Percentiles rank a stretch among this genome's conserved stretches.
Evolutionary conservation across 164 flowering plant genomes (phyloP).

Genomic region (Houttuynia cordata): DNA sequence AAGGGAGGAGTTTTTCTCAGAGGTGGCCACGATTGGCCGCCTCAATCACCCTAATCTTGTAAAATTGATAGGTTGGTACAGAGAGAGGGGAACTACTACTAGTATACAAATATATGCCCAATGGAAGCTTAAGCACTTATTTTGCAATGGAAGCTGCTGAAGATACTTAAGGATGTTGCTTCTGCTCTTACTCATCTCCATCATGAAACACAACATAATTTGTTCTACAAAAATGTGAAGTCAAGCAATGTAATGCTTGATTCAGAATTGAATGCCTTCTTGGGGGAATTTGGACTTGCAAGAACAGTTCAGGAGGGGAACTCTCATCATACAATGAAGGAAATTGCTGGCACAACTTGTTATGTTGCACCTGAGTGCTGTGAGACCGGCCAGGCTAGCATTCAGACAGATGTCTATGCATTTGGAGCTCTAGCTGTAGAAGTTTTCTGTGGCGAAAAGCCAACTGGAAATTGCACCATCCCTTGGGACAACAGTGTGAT

Average conservation of each 20-base stretch:
- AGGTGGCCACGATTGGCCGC: constrained; percentile 44
- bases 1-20: constrained; percentile 50
- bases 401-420: constrained; percentile 43
- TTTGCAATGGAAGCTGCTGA: constrained; percentile 8
- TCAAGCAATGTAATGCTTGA: constrained; percentile 25
- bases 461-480: constrained; percentile 10
- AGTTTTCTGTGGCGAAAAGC: constrained; percentile 51
- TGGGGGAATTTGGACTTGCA: constrained; percentile 31
- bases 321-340: constrained; percentile 19
- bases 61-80: constrained; percentile 53
- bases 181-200: constrained; percentile 16
- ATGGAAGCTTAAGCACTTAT: constrained; percentile 46
- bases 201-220: constrained; percentile 7
- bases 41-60: constrained; percentile 54
- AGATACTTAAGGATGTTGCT: constrained; percentile 19
- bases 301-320: constrained; percentile 11
- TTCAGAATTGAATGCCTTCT: constrained; percentile 9
- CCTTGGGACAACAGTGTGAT: constrained; percentile 14
- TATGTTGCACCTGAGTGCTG: constrained; percentile 47
- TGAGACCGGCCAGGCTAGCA: constrained; percentile 30
- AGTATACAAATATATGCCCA: constrained; percentile 50
- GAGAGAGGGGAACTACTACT: constrained; percentile 34
- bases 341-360: constrained; percentile 28
- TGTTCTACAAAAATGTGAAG: constrained; percentile 19
- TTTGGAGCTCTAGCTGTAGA: constrained; percentile 44